Evolutionary conservation across 768 basidiomycete genomes (phyloP).

Genomic region (Tephrocybe sp.): DNA sequence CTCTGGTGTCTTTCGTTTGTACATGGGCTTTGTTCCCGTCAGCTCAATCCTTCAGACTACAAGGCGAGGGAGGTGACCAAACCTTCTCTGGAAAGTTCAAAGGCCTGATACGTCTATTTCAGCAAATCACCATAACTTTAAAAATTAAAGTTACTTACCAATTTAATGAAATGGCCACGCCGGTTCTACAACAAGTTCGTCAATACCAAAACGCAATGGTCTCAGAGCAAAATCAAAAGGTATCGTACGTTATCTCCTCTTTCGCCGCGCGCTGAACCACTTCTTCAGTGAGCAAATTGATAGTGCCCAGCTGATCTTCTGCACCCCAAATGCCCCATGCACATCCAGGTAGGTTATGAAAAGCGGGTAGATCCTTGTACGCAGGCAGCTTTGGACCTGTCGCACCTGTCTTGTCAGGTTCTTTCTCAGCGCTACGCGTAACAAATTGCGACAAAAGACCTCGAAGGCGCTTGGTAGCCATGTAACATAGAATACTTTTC

Average conservation of each 20-base stretch:
- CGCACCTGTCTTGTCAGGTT: background rate
- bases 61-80: background rate
- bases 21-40: constrained; percentile 46
- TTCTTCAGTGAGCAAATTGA: constrained; percentile 63
- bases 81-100: constrained; percentile 68
- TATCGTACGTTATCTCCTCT: constrained; percentile 51
- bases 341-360: constrained; percentile 58
- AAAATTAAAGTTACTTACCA: constrained; percentile 41
- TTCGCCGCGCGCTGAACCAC: constrained; percentile 58
- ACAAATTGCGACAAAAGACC: constrained; percentile 28
- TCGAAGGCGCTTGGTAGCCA: constrained; percentile 32
- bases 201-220: background rate
- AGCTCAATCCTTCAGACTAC: background rate
- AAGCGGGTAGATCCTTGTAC: constrained; percentile 41
- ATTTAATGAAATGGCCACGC: constrained; percentile 58
- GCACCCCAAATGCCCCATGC: constrained; percentile 71
- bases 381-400: constrained; percentile 26
- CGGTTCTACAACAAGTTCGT: constrained; percentile 34
- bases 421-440: constrained; percentile 4
- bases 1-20: constrained; percentile 52
- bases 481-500: too few species aligned
- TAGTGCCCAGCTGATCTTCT: constrained; percentile 65
- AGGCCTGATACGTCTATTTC: constrained; percentile 44
- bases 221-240: background rate
- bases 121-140: background rate